Percentiles rank a stretch among this genome's conserved stretches.
These are phyloP conservation scores for Artemisia annua DNA, from an alignment of 129 eudicot species.

Conservation along the genomic window DNA sequence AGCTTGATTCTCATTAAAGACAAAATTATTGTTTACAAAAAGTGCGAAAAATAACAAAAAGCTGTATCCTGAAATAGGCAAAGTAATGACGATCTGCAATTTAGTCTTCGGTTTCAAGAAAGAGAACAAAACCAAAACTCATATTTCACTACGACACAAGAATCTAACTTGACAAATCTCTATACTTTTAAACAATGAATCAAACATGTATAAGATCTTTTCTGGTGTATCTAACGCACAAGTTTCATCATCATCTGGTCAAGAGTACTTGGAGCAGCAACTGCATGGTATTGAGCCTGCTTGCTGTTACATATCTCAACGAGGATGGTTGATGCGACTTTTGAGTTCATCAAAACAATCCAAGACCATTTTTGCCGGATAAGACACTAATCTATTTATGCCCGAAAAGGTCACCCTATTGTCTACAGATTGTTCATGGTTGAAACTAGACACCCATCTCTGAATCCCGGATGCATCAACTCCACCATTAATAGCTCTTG, in stretches of 20 bases:
- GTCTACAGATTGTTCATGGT: constrained; percentile 37
- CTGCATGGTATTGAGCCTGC: constrained; percentile 6
- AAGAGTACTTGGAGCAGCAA: neutral
- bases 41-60: too few relatives aligned
- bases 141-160: neutral
- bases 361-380: constrained; percentile 38
- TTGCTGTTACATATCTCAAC: constrained; percentile 31
- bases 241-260: constrained; percentile 10
- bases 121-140: neutral
- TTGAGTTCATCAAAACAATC: constrained; percentile 43
- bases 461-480: constrained; percentile 36
- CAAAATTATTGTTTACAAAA: too few relatives aligned
- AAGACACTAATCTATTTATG: constrained; percentile 44
- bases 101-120: constrained; percentile 1
- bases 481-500: constrained; percentile 34
- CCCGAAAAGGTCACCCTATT: constrained; percentile 40
- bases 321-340: constrained; percentile 25
- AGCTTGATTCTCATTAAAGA: too few relatives aligned
- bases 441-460: constrained; percentile 46
- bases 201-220: neutral
- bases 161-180: constrained; percentile 5
- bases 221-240: neutral
- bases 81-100: neutral
- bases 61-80: neutral
- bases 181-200: neutral